Conservation (phyloP, 352 stramenopile genomes). For the Pythium plurisporium region DNA sequence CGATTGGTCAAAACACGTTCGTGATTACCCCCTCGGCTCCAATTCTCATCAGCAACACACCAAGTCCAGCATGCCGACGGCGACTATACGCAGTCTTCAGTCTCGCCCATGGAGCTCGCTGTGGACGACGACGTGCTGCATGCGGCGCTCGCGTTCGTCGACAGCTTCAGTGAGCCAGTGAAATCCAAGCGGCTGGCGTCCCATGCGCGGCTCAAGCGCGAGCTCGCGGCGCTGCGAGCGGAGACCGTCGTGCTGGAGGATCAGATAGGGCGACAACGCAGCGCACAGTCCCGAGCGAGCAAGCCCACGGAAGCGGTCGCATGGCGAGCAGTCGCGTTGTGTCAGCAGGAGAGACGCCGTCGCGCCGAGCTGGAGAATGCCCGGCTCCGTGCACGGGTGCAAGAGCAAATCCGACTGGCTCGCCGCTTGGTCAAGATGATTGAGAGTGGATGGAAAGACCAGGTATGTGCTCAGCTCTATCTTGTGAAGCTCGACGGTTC, state of each 20-base stretch:
- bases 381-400: not conserved
- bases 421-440: not conserved
- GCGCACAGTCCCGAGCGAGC: no score
- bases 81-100: no score
- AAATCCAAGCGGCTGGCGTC: not conserved
- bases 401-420: not conserved
- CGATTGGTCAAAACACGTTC: no score
- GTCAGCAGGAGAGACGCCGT: not conserved
- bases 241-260: not conserved
- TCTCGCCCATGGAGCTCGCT: not conserved
- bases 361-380: not conserved
- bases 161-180: not conserved
- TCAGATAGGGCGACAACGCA: no score
- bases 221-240: not conserved
- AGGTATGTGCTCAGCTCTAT: not conserved
- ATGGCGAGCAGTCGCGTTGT: not conserved
- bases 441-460: not conserved
- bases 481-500: not conserved
- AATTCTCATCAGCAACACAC: no score
- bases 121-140: not conserved
- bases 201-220: not conserved
- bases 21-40: no score
- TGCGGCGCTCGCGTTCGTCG: not conserved
- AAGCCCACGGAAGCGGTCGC: not conserved
- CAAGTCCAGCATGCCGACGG: no score